Base-by-base conservation (phyloP, 2,329 filamentous ascomycete genomes). In the Dryadomyces sulphureus region DNA sequence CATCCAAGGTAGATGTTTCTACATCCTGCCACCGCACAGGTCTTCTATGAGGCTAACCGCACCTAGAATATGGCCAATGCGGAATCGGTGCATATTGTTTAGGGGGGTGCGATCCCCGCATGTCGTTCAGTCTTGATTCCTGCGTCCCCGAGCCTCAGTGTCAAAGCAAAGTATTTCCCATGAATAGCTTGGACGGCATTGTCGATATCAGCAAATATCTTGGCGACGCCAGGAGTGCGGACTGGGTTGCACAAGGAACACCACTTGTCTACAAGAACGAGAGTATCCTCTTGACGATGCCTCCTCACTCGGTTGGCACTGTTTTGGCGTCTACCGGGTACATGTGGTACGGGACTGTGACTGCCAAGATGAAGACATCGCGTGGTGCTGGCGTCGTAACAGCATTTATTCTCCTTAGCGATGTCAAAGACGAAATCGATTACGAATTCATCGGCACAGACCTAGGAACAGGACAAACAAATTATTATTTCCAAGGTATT, bases 341-440 rank as follows among this genome's bases (percentile, higher is more conserved):
- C 65, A 81, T 98, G 65, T 96, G 92, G 92, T 98, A 96, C 63
- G 92, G 92, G 59, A 94, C 84, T 63, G 81, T 94, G 57, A 84
- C 82, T 62, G 87, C 86, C 46, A 84, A 69, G 47, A 70, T 96
- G 62, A 92, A 87, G 71, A 90, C 88, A 0, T 83, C 81, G 53
- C 80, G 84, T 57, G 89, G 88, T 48, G 67, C 71, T 40, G 92
- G 92, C 71, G 92, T 98, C 20, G 84, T 98, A n/a, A 93, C 88
- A 2, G 90, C 88, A 25, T 98, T 98, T 61, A 98, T 98, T 61
- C 70, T 96, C 59, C 78, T 95, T 63, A 89, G 84, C 32, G 90
- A 96, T 58, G 84, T 93, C 58, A 94, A 95, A 72, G 92, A 98
- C 59, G 92, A 98, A 65, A 94, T 98, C 57, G 92, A 98, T 67